A percentile compares a stretch with the other conserved stretches of the same genome.
These are phyloP conservation scores for Eimeria zaria DNA, from an alignment of 169 alveolate genomes.

Conservation along the genomic window DNA sequence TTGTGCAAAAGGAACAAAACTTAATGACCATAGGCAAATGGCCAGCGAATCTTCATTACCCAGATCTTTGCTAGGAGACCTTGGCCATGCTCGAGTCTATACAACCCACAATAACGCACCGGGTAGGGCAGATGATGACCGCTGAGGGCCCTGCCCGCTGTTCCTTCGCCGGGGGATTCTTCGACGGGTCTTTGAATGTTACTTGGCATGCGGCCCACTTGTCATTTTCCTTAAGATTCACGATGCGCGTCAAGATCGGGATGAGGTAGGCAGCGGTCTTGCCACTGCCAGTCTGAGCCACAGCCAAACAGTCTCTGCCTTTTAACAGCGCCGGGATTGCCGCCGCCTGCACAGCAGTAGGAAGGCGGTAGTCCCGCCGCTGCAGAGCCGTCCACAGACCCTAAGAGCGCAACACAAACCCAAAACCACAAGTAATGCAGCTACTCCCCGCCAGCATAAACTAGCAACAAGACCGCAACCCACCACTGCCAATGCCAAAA, in stretches of 20 bases:
- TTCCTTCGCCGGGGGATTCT: slow-evolving; percentile 19
- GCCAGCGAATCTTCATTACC: background rate
- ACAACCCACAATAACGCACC: slow-evolving; percentile 43
- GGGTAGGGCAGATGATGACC: slow-evolving; percentile 71
- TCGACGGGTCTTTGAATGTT: background rate
- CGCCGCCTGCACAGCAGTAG: slow-evolving; percentile 99
- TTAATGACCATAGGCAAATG: background rate
- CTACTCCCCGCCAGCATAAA: background rate
- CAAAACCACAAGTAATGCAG: background rate
- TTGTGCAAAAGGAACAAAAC: background rate
- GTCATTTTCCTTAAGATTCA: slow-evolving; percentile 94
- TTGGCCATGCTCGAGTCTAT: background rate
- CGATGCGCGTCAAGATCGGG: slow-evolving; percentile 97
- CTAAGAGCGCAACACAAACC: background rate
- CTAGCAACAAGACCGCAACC: background rate
- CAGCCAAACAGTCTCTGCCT: slow-evolving; percentile 96
- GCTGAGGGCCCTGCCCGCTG: slow-evolving; percentile 75
- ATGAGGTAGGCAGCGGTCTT: slow-evolving; percentile 99
- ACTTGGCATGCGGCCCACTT: slow-evolving; percentile 51
- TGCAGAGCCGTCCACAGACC: slow-evolving; percentile 77
- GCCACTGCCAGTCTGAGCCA: slow-evolving; percentile 99
- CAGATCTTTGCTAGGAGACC: background rate
- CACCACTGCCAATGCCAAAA: background rate
- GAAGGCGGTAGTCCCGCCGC: slow-evolving; percentile 94
- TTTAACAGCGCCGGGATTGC: slow-evolving; percentile 95